Conservation (phyloP, 116 monocot genomes). For the Dioscorea cayenensis region DNA sequence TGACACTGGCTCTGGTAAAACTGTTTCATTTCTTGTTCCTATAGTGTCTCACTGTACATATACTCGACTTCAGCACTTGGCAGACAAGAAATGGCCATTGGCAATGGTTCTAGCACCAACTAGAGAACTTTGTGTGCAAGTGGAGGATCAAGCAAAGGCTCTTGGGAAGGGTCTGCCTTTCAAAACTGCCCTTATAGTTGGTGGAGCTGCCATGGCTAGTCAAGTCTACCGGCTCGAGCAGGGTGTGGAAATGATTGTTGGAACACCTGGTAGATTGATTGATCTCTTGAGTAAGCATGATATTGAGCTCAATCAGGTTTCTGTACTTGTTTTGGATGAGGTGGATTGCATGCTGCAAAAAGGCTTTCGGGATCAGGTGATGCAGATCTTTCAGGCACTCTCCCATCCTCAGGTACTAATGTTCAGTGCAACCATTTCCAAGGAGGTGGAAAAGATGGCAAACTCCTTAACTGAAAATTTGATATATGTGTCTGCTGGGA, state of each 20-base stretch:
- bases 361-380: constrained; percentile 76
- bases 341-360: constrained; percentile 82
- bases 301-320: constrained; percentile 51
- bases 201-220: constrained; percentile 65
- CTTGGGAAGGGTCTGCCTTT: constrained; percentile 80
- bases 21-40: constrained; percentile 72
- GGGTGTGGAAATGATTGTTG: constrained; percentile 69
- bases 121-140: constrained; percentile 80
- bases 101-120: constrained; percentile 76
- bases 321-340: constrained; percentile 71
- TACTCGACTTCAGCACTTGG: constrained; percentile 8
- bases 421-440: constrained; percentile 76
- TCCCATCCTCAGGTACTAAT: constrained; percentile 67
- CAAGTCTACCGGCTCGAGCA: constrained; percentile 64
- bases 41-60: constrained; percentile 43
- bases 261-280: constrained; percentile 78
- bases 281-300: constrained; percentile 69
- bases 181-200: constrained; percentile 85
- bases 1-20: constrained; percentile 83
- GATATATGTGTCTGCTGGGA: constrained; percentile 40
- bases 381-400: constrained; percentile 75
- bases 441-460: constrained; percentile 59
- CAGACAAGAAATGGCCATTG: constrained; percentile 33
- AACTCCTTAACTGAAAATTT: constrained; percentile 47
- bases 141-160: constrained; percentile 77